Conservation (phyloP, 2,329 filamentous ascomycete genomes). For the Penicillium brevicompactum region DNA sequence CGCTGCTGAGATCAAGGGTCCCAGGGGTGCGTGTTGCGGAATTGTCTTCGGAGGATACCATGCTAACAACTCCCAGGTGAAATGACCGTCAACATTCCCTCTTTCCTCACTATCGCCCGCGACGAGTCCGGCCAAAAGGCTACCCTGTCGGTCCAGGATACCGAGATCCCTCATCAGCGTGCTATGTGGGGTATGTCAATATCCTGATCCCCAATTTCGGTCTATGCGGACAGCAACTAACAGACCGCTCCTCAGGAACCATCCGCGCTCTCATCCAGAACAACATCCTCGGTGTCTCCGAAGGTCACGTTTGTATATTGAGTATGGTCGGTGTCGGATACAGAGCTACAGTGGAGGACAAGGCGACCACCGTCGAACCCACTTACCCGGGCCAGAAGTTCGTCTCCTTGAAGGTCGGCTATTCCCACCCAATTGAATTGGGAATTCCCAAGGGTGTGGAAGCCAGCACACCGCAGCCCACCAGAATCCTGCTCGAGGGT, state of each 20-base stretch:
- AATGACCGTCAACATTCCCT: constrained; percentile 75
- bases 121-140: constrained; percentile 66
- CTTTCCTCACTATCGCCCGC: constrained; percentile 72
- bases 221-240: constrained; percentile 18
- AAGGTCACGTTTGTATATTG: constrained; percentile 92
- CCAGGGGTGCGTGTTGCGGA: constrained; percentile 63
- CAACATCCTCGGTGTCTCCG: constrained; percentile 89
- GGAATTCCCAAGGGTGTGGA: constrained; percentile 79
- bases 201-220: neutral
- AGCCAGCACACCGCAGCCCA: constrained; percentile 86
- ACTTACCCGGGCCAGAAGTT: constrained; percentile 83
- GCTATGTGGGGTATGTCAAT: constrained; percentile 86
- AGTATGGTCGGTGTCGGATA: constrained; percentile 95
- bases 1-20: constrained; percentile 73
- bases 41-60: neutral
- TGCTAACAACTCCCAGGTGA: constrained; percentile 56
- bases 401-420: constrained; percentile 91
- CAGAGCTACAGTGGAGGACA: constrained; percentile 80
- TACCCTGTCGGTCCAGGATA: constrained; percentile 70
- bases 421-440: constrained; percentile 92
- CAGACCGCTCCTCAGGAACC: constrained; percentile 63
- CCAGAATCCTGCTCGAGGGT: constrained; percentile 86
- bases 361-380: constrained; percentile 65
- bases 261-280: constrained; percentile 87
- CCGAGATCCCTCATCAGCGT: constrained; percentile 70